Evolutionary conservation across 176 grass and related monocot species (phyloP).

Genomic region (Bonia amplexicaulis): DNA sequence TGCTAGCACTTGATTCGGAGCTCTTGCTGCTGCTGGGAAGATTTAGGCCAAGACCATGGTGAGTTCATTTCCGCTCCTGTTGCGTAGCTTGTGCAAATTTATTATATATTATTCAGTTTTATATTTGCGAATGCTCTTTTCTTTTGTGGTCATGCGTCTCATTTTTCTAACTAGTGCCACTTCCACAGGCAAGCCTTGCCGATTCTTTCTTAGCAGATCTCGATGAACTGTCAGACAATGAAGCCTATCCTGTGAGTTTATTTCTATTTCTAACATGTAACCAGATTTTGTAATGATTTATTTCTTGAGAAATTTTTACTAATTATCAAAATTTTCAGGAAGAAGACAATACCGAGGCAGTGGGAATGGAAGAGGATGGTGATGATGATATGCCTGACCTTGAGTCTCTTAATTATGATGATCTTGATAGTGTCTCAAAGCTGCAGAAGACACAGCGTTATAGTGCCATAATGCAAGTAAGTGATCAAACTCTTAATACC

Average conservation of each 20-base stretch:
- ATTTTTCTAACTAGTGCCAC: background rate
- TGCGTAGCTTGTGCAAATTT: background rate
- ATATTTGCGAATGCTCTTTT: background rate
- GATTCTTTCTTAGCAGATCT: slow-evolving; percentile 97
- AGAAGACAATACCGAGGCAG: slow-evolving; percentile 57
- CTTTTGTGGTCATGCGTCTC: background rate
- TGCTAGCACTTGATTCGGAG: background rate
- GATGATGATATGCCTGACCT: slow-evolving; percentile 74
- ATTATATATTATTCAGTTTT: background rate
- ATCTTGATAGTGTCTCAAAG: slow-evolving; percentile 84
- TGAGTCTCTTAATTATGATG: slow-evolving; percentile 79
- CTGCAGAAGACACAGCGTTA: slow-evolving; percentile 73
- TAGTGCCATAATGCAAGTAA: slow-evolving; percentile 71
- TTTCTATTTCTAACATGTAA: background rate
- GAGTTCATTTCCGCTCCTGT: background rate
- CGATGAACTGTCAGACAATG: slow-evolving; percentile 82
- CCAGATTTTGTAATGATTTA: background rate
- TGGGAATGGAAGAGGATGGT: slow-evolving; percentile 46
- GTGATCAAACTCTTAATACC: slow-evolving; percentile 1
- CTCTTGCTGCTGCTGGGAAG: background rate
- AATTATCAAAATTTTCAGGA: slow-evolving; percentile 34
- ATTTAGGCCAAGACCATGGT: slow-evolving; percentile 12
- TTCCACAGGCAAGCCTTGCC: slow-evolving; percentile 71
- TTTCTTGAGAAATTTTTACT: background rate
- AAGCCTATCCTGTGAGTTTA: slow-evolving; percentile 71